Evolutionary conservation across 1,284 basidiomycete genomes (phyloP).

Genomic region (Schizophyllum amplum): DNA sequence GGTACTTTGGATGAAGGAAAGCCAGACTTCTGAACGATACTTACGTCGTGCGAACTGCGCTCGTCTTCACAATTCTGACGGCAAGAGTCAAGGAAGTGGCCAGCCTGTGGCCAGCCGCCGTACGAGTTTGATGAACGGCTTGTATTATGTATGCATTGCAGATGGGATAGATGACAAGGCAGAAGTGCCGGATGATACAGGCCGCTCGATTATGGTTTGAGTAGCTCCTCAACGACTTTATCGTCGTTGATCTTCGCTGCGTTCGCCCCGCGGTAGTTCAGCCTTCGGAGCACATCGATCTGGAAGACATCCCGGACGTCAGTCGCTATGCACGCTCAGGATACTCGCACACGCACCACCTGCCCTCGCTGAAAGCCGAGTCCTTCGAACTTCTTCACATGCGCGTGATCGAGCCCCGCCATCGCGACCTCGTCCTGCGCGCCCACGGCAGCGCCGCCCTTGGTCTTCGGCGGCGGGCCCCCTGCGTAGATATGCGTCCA

Average conservation of each 20-base stretch:
- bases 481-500: conserved; percentile 91
- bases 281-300: conserved; percentile 80
- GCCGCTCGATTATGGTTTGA: conserved; percentile 25
- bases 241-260: conserved; percentile 40
- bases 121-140: not conserved
- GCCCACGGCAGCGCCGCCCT: conserved; percentile 1
- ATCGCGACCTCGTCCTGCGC: conserved; percentile 60
- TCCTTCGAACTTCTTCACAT: conserved; percentile 66
- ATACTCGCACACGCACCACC: conserved; percentile 50
- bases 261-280: conserved; percentile 84
- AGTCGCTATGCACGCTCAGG: not conserved
- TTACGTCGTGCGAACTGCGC: no score
- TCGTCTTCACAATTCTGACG: no score
- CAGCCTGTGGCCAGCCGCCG: no score
- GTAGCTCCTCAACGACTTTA: conserved; percentile 40
- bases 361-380: conserved; percentile 69
- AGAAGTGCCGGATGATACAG: not conserved
- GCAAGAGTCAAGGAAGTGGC: no score
- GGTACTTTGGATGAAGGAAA: no score
- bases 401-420: conserved; percentile 63
- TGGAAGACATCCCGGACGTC: conserved; percentile 20
- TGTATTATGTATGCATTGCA: not conserved
- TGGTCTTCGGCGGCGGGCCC: conserved; percentile 42
- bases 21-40: no score
- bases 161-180: not conserved